A percentile compares a stretch with the other conserved stretches of the same genome.
Conservation (phyloP, 2,329 filamentous ascomycete genomes). For the Alternaria gansuensis region DNA sequence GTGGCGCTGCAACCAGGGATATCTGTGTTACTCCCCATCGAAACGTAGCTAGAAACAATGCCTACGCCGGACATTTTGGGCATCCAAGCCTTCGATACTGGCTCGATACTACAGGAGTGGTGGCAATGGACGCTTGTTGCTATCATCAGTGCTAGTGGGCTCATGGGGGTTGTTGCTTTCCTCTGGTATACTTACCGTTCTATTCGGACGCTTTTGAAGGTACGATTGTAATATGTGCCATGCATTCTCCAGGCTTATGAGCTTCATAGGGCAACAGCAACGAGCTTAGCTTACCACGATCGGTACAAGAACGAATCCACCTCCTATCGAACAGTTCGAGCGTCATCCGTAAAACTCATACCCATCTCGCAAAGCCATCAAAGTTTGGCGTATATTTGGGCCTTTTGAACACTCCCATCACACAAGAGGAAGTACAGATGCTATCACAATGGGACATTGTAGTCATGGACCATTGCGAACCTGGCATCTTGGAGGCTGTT, state of each 20-base stretch:
- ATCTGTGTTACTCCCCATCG: neutral
- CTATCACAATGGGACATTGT: conserved; percentile 48
- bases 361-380: conserved; percentile 39
- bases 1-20: neutral
- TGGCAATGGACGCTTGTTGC: conserved; percentile 48
- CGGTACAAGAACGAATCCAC: conserved; percentile 45
- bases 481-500: conserved; percentile 45
- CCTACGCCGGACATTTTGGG: conserved; percentile 36
- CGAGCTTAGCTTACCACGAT: conserved; percentile 33
- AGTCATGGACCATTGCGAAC: conserved; percentile 43
- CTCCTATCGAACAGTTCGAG: conserved; percentile 36
- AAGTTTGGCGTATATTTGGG: conserved; percentile 52
- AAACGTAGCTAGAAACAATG: conserved; percentile 10
- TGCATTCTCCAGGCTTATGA: conserved; percentile 19
- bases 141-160: conserved; percentile 43
- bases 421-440: conserved; percentile 37
- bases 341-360: conserved; percentile 30
- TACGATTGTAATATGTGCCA: conserved; percentile 26
- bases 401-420: conserved; percentile 36
- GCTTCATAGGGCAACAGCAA: conserved; percentile 26
- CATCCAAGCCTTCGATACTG: conserved; percentile 42
- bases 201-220: conserved; percentile 33
- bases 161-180: conserved; percentile 40
- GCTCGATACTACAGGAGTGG: conserved; percentile 39
- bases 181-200: conserved; percentile 38